A percentile compares a stretch with the other conserved stretches of the same genome.
These are phyloP conservation scores for Metschnikowia kofuensis DNA, from an alignment of 805 yeast genomes.

Conservation along the genomic window DNA sequence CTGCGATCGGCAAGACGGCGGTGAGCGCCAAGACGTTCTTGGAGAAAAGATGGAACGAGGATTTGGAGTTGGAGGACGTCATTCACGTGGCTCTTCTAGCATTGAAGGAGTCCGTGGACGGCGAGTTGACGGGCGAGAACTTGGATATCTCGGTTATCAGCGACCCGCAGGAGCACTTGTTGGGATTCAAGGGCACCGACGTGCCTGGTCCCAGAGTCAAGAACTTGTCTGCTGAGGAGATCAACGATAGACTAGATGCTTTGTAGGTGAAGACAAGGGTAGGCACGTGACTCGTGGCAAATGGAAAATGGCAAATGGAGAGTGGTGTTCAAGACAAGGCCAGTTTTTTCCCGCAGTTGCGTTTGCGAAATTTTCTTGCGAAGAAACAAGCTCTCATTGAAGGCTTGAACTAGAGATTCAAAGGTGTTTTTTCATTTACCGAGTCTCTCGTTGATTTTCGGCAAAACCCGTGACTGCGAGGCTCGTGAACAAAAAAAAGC, in stretches of 20 bases:
- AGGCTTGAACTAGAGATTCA: too few relatives aligned
- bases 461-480: too few relatives aligned
- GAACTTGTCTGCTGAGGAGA: slow-evolving; percentile 82
- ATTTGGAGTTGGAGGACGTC: slow-evolving; percentile 95
- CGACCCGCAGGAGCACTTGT: slow-evolving; percentile 70
- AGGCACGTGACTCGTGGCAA: too few relatives aligned
- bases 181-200: slow-evolving; percentile 83
- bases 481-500: too few relatives aligned
- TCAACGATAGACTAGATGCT: slow-evolving; percentile 92
- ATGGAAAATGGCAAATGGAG: too few relatives aligned
- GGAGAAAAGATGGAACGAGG: slow-evolving; percentile 98
- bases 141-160: slow-evolving; percentile 90
- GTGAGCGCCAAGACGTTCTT: slow-evolving; percentile 95
- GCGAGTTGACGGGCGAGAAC: slow-evolving; percentile 95
- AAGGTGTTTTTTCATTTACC: too few relatives aligned
- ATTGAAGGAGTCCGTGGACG: slow-evolving; percentile 93
- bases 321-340: too few relatives aligned
- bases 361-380: too few relatives aligned
- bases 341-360: too few relatives aligned
- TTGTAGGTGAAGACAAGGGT: slow-evolving; percentile 40
- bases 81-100: slow-evolving; percentile 94
- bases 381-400: too few relatives aligned
- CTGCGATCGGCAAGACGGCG: slow-evolving; percentile 96
- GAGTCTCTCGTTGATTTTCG: too few relatives aligned
- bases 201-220: slow-evolving; percentile 88